These are phyloP conservation scores for Orbilia oligospora DNA, from an alignment of 2,329 filamentous ascomycete genomes.

Conservation along the genomic window DNA sequence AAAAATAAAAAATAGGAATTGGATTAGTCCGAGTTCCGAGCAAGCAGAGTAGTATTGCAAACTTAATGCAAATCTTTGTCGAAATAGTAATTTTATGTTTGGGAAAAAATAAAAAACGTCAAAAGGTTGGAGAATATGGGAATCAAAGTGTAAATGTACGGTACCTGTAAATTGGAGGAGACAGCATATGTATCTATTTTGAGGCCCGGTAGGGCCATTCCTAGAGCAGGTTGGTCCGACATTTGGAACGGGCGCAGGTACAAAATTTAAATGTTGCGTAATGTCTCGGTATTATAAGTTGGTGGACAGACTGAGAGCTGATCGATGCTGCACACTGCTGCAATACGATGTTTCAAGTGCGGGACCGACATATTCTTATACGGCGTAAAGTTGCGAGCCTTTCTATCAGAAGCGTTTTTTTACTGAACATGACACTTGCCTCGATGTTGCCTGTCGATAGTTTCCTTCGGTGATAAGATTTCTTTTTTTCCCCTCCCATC, in stretches of 20 bases:
- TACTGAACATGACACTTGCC: conserved; percentile 35
- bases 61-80: conserved; percentile 56
- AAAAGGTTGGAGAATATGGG: conserved; percentile 24
- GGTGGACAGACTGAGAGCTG: conserved; percentile 36
- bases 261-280: conserved; percentile 49
- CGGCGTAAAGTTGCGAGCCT: conserved; percentile 20
- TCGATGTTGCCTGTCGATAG: conserved; percentile 54
- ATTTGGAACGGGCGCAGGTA: conserved; percentile 54
- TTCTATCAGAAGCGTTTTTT: conserved; percentile 30
- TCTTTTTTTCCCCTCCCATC: conserved; percentile 35
- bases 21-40: conserved; percentile 41
- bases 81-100: conserved; percentile 19
- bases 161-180: conserved; percentile 46
- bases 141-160: conserved; percentile 34
- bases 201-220: conserved; percentile 29
- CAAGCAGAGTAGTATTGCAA: conserved; percentile 27
- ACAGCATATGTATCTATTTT: conserved; percentile 55
- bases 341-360: conserved; percentile 49
- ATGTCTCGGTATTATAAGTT: conserved; percentile 48
- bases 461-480: conserved; percentile 42
- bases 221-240: conserved; percentile 38
- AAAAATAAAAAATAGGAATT: conserved; percentile 35
- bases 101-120: conserved; percentile 46
- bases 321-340: conserved; percentile 47
- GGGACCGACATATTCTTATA: conserved; percentile 58